phyloP scores from a whole-genome alignment of 2,329 filamentous ascomycete species.

The Talaromyces islandicus region DNA sequence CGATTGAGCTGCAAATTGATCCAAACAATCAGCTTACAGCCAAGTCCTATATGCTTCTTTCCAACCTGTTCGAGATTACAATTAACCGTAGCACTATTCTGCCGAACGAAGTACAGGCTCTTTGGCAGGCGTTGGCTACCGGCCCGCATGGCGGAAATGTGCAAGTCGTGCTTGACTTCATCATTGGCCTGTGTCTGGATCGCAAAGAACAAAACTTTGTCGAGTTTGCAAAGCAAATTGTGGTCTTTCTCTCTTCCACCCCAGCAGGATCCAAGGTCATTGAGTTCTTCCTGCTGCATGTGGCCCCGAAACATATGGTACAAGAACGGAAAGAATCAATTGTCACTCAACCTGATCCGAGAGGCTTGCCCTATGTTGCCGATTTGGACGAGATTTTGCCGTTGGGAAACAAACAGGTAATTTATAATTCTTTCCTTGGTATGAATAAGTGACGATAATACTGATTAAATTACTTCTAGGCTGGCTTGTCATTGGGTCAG shows the following conservation, averaged over 20 bases:
- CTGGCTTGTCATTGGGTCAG: constrained; percentile 87
- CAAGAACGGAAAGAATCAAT: constrained; percentile 72
- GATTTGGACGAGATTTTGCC: constrained; percentile 75
- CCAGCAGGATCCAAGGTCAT: constrained; percentile 83
- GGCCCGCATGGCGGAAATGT: constrained; percentile 92
- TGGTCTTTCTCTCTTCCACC: constrained; percentile 88
- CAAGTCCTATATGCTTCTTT: constrained; percentile 87
- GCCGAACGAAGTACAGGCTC: constrained; percentile 92
- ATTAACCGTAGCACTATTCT: constrained; percentile 82
- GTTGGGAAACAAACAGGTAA: constrained; percentile 75
- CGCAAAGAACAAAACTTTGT: constrained; percentile 96
- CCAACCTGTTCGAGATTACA: constrained; percentile 93
- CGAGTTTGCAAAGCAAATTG: constrained; percentile 95
- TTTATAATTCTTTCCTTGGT: constrained; percentile 5
- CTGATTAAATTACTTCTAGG: constrained; percentile 30
- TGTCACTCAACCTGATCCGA: constrained; percentile 61
- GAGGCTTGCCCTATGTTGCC: constrained; percentile 78
- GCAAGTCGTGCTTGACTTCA: constrained; percentile 88
- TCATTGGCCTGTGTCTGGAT: constrained; percentile 89
- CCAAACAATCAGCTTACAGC: constrained; percentile 86
- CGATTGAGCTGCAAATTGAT: constrained; percentile 85
- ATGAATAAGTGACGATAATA: not conserved
- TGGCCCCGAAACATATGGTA: constrained; percentile 95
- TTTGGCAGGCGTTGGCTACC: constrained; percentile 94
- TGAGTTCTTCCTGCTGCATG: constrained; percentile 85